phyloP scores from a whole-genome alignment of 2,329 filamentous ascomycete genomes.

The Pseudonectria foliicola region DNA sequence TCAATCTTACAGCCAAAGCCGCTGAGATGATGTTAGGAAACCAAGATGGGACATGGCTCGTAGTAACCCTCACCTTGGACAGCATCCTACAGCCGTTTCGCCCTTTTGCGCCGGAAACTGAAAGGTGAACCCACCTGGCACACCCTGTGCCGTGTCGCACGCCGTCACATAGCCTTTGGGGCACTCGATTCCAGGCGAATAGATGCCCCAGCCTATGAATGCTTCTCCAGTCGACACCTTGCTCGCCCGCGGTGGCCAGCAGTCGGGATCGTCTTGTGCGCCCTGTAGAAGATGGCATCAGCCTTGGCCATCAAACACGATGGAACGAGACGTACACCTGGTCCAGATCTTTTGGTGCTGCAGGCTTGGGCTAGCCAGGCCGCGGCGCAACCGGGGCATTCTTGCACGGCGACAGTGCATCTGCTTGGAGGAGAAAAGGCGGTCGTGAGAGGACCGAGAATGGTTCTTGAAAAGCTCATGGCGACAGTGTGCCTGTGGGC shows the following conservation, averaged over 20 bases:
- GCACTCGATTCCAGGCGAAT: conserved; percentile 28
- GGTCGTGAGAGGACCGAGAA: conserved; percentile 22
- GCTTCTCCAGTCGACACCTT: conserved; percentile 9
- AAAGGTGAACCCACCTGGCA: conserved; percentile 18
- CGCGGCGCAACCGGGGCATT: conserved; percentile 12
- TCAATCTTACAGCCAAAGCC: conserved; percentile 5
- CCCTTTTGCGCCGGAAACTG: conserved; percentile 19
- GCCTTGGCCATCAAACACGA: no score
- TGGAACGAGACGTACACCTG: no score
- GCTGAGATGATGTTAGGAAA: neutral
- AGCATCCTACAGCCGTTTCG: conserved; percentile 28
- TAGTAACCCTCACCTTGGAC: conserved; percentile 20
- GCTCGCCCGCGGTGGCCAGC: conserved; percentile 22
- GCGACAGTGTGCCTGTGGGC: no score
- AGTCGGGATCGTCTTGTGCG: conserved; percentile 20
- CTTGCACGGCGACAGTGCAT: conserved; percentile 12
- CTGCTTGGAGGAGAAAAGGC: conserved; percentile 12
- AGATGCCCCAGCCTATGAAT: conserved; percentile 28
- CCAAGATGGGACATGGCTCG: no score
- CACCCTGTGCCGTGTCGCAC: conserved; percentile 23
- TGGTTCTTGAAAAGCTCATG: conserved; percentile 4
- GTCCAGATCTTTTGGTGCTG: conserved; percentile 5
- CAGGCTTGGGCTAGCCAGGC: conserved; percentile 22
- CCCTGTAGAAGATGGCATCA: no score
- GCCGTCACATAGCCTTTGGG: conserved; percentile 25